Base-by-base conservation (phyloP, 2,329 filamentous ascomycete species). In the Colletotrichum sp. region DNA sequence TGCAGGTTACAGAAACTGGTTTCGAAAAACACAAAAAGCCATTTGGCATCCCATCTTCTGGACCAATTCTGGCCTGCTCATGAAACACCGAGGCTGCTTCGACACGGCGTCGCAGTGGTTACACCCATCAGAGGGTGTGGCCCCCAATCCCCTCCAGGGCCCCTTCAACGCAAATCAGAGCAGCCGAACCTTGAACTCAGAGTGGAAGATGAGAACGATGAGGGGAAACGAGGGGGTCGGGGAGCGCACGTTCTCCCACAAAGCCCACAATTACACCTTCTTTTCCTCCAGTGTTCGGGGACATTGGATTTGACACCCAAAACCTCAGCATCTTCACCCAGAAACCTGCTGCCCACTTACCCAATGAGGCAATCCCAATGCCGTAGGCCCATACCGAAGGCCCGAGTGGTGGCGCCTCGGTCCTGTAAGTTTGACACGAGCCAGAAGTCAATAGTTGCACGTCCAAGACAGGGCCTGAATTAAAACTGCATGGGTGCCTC, bases 401-500 rank as follows among this genome's bases (percentile, higher is more conserved):
- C 36, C 74, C 74, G 59, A 74, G 73, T 28, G 69, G 55, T 52
- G 59, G 48, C 65, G 59, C 48, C 74, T 69, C 48, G 64, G 70
- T 71, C 32, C 48, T 30, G 32, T 55, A 60, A 74, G 64, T 73
- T 68, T 73, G 74, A 62, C 48, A 74, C 32, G 63, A 74, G 74
- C 70, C 44, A 60, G 28, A 73, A 74, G 74, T 73, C 48, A 73
- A 69, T 73, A 66, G 28, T 48, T 4, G 30, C 52, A 39, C 26
- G 59, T n/a, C 57, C 24, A 57, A 66, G 63, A 48, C 36, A 64
- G 32, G 59, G 22, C 18, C 44, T 55, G 48, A 26, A 76, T 76
- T 73, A 76, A 65, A 73, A 74, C 44, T 76, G 73, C 64, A 76
- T 69, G 64, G 70, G 74, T 74, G 65, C 74, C 70, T 22, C 74